These are phyloP conservation scores for Penstemon newberryi DNA, from an alignment of 257 asterid genomes.

Conservation along the genomic window DNA sequence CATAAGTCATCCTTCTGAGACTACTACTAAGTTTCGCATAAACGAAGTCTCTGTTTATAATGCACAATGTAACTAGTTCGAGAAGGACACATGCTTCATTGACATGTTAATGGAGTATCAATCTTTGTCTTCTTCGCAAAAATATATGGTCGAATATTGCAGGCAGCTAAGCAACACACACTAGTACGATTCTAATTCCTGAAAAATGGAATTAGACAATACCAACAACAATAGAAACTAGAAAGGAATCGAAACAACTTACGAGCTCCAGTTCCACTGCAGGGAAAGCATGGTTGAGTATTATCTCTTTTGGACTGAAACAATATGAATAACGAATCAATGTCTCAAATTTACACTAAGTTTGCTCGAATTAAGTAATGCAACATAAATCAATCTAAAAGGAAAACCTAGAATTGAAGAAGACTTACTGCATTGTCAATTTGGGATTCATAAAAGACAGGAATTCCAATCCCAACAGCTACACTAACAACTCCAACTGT, in stretches of 20 bases:
- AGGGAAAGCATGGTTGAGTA: constrained; percentile 95
- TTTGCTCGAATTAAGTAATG: not conserved
- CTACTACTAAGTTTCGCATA: constrained; percentile 1
- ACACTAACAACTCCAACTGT: constrained; percentile 79
- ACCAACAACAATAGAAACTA: not conserved
- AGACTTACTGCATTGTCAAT: constrained; percentile 76
- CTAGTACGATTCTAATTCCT: not conserved
- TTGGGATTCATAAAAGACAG: constrained; percentile 84
- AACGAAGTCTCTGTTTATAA: not conserved
- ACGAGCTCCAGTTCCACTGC: constrained; percentile 92
- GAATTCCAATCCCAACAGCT: constrained; percentile 92
- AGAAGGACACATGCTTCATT: not conserved
- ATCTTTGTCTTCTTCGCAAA: too few relatives aligned
- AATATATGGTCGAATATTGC: too few relatives aligned
- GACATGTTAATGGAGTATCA: not conserved
- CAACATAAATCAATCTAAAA: not conserved
- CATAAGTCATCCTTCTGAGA: not conserved
- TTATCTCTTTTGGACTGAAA: constrained; percentile 87
- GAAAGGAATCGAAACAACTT: constrained; percentile 36
- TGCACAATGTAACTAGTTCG: not conserved
- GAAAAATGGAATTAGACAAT: not conserved
- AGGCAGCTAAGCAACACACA: not conserved
- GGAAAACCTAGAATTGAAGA: not conserved
- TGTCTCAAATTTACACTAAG: not conserved
- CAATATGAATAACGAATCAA: not conserved